Conservation (phyloP, 2,329 filamentous ascomycete species). For the Paramyrothecium sp. region DNA sequence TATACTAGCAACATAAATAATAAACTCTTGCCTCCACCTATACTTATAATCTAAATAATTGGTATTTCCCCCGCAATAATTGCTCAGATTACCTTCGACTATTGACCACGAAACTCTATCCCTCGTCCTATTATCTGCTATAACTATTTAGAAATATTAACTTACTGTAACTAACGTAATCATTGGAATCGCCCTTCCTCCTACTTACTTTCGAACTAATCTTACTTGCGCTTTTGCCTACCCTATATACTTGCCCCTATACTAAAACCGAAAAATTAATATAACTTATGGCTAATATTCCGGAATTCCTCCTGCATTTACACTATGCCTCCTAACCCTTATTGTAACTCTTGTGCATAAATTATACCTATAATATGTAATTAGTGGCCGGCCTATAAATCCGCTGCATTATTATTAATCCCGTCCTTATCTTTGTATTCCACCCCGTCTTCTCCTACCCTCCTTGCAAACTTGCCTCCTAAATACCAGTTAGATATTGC, state of each 20-base stretch:
- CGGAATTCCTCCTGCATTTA: not conserved
- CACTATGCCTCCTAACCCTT: not conserved
- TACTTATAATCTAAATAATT: not conserved
- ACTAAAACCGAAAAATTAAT: not conserved
- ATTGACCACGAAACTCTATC: too few relatives aligned
- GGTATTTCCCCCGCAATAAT: not conserved
- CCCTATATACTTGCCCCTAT: not conserved
- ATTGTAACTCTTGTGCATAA: not conserved
- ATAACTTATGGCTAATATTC: not conserved
- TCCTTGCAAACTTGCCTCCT: not conserved
- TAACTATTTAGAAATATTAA: not conserved
- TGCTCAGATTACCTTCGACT: not conserved
- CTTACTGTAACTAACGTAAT: not conserved
- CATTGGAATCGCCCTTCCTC: too few relatives aligned
- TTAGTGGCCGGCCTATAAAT: too few relatives aligned
- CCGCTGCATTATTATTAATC: not conserved
- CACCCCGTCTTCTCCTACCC: not conserved
- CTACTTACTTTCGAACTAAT: too few relatives aligned
- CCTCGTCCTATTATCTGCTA: not conserved
- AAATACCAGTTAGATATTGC: too few relatives aligned
- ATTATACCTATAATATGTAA: too few relatives aligned
- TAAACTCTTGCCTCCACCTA: too few relatives aligned
- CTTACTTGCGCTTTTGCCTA: too few relatives aligned
- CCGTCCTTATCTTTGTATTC: not conserved
- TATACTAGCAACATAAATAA: too few relatives aligned